A percentile compares a stretch with the other conserved stretches of the same genome.
Conservation (phyloP, 228 moss, liverwort and hornwort genomes). For the Sphagnum magellanicum region DNA sequence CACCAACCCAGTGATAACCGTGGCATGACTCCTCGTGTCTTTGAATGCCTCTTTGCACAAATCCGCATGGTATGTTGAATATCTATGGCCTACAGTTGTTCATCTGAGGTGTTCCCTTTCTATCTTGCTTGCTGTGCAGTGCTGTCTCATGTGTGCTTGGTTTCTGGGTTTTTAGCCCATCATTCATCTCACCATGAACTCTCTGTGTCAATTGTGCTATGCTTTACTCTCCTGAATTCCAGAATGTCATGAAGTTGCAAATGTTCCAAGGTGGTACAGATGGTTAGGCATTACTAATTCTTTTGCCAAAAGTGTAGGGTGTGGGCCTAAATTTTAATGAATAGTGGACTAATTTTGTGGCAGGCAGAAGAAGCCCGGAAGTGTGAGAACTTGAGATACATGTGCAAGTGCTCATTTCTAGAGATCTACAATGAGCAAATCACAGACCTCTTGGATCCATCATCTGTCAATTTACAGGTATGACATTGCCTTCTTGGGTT, state of each 20-base stretch:
- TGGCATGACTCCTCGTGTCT: conserved; percentile 94
- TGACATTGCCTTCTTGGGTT: conserved; percentile 1
- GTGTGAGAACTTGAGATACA: conserved; percentile 65
- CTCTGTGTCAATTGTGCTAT: too few relatives aligned
- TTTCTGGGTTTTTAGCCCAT: not conserved
- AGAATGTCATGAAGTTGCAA: not conserved
- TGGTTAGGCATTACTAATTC: not conserved
- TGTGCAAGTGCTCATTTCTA: conserved; percentile 83
- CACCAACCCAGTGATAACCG: conserved; percentile 69
- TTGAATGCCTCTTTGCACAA: conserved; percentile 71
- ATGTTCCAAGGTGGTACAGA: not conserved
- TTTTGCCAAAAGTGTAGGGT: not conserved
- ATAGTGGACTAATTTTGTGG: not conserved
- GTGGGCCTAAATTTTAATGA: too few relatives aligned
- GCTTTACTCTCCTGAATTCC: not conserved
- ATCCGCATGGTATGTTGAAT: conserved; percentile 48
- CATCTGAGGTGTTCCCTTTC: not conserved
- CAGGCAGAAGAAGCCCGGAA: conserved; percentile 79
- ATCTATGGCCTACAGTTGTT: not conserved
- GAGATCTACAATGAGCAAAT: conserved; percentile 97
- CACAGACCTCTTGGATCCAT: conserved; percentile 77
- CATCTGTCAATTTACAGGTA: conserved; percentile 85
- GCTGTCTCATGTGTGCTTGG: not conserved
- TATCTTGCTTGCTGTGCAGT: not conserved
- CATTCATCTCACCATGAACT: not conserved